Conservation (phyloP, 306 rosid genomes). For the Cucumis melo region DNA sequence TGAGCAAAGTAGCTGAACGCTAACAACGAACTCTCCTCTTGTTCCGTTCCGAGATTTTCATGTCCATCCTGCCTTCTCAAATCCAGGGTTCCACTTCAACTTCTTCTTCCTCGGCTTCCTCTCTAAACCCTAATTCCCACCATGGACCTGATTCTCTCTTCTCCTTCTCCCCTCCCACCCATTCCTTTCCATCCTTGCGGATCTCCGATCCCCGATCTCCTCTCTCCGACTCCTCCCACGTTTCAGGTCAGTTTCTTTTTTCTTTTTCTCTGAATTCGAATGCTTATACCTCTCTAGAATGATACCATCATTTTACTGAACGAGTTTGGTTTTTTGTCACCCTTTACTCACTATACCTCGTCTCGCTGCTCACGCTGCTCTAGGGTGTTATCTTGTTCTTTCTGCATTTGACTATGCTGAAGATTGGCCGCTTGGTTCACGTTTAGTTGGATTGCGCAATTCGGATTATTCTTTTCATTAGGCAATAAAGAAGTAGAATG, state of each 20-base stretch:
- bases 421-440: not conserved
- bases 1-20: not conserved
- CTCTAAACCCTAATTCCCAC: conserved; percentile 48
- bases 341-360: not conserved
- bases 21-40: not conserved
- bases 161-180: conserved; percentile 1
- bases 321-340: not conserved
- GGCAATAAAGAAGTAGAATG: not conserved
- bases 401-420: not conserved
- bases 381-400: not conserved
- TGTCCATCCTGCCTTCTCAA: conserved; percentile 95
- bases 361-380: not conserved
- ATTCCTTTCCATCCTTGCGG: conserved; percentile 39
- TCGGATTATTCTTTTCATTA: not conserved
- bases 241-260: conserved; percentile 24
- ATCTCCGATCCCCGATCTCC: conserved; percentile 36
- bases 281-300: not conserved
- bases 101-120: conserved; percentile 26
- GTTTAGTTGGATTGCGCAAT: not conserved
- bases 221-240: conserved; percentile 5
- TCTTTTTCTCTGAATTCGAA: not conserved
- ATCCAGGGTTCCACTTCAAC: conserved; percentile 49
- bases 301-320: not conserved
- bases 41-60: conserved; percentile 39
- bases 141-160: conserved; percentile 33